Conservation (phyloP, 257 asterid genomes). For the Solanum medicagineum region DNA sequence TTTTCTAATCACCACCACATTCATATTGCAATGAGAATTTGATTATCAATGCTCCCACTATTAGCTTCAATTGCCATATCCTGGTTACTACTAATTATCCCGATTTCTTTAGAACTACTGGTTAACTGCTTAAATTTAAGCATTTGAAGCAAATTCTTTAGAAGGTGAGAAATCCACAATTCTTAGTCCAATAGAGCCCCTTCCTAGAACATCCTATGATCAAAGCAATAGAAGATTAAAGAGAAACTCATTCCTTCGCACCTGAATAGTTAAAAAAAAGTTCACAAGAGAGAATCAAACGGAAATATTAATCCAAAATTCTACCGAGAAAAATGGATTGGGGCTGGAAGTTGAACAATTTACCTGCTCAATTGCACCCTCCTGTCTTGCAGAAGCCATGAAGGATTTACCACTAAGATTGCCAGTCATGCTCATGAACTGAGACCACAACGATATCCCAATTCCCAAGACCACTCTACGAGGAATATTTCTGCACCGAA, state of each 20-base stretch:
- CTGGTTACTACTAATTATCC: not conserved
- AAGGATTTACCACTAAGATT: slow-evolving; percentile 41
- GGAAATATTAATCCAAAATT: not conserved
- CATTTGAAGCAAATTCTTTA: not conserved
- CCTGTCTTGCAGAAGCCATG: slow-evolving; percentile 69
- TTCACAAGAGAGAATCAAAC: not conserved
- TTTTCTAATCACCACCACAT: not conserved
- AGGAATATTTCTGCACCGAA: slow-evolving; percentile 17
- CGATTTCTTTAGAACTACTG: not conserved
- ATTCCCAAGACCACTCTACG: slow-evolving; percentile 53
- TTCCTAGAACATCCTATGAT: not conserved
- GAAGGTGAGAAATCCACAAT: not conserved
- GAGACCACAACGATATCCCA: slow-evolving; percentile 60
- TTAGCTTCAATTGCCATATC: not conserved
- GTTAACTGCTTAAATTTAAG: not conserved
- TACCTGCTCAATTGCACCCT: slow-evolving; percentile 61
- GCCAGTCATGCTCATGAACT: slow-evolving; percentile 40
- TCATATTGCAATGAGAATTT: not conserved
- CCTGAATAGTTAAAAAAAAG: not conserved
- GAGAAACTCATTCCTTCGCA: not conserved
- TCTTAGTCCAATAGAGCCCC: not conserved
- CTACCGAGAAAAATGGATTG: not conserved
- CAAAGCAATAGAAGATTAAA: not conserved
- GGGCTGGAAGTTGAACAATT: not conserved
- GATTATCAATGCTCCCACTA: not conserved